Percentiles rank a stretch among this genome's conserved stretches.
These are phyloP conservation scores for Psidium guajava DNA, from an alignment of 345 rosid species.

Conservation along the genomic window DNA sequence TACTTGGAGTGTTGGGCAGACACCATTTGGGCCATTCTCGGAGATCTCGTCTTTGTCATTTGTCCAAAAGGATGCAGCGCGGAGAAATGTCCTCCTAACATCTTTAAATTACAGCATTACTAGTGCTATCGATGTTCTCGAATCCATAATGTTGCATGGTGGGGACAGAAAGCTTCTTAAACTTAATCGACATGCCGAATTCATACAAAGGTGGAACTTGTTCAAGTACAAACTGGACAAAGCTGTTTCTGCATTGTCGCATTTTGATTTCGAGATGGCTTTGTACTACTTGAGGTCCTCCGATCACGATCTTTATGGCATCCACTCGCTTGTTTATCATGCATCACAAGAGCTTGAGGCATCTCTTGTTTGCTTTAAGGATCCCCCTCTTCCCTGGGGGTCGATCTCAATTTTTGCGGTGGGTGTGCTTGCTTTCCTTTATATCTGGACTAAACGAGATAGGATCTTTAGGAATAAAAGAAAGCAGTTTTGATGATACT, in stretches of 20 bases:
- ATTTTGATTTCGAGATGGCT: slow-evolving; percentile 78
- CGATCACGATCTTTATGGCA: slow-evolving; percentile 68
- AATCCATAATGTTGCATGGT: slow-evolving; percentile 65
- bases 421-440: slow-evolving; percentile 47
- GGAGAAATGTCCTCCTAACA: slow-evolving; percentile 71
- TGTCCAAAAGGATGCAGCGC: slow-evolving; percentile 91
- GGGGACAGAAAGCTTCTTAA: slow-evolving; percentile 70
- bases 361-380: slow-evolving; percentile 82
- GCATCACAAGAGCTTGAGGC: slow-evolving; percentile 89
- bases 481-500: slow-evolving; percentile 75
- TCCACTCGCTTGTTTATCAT: slow-evolving; percentile 68
- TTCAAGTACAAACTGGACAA: slow-evolving; percentile 85
- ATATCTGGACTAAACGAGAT: slow-evolving; percentile 47
- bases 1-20: slow-evolving; percentile 96
- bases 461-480: slow-evolving; percentile 67
- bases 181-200: slow-evolving; percentile 51
- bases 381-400: slow-evolving; percentile 91
- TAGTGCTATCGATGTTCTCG: slow-evolving; percentile 67
- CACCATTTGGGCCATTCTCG: slow-evolving; percentile 97
- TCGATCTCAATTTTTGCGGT: slow-evolving; percentile 41
- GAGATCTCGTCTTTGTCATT: slow-evolving; percentile 67
- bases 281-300: slow-evolving; percentile 70
- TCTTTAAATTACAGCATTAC: slow-evolving; percentile 68
- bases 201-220: slow-evolving; percentile 75
- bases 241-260: slow-evolving; percentile 73